Evolutionary conservation across 306 rosid species (phyloP).

Genomic region (Bauhinia variegata): DNA sequence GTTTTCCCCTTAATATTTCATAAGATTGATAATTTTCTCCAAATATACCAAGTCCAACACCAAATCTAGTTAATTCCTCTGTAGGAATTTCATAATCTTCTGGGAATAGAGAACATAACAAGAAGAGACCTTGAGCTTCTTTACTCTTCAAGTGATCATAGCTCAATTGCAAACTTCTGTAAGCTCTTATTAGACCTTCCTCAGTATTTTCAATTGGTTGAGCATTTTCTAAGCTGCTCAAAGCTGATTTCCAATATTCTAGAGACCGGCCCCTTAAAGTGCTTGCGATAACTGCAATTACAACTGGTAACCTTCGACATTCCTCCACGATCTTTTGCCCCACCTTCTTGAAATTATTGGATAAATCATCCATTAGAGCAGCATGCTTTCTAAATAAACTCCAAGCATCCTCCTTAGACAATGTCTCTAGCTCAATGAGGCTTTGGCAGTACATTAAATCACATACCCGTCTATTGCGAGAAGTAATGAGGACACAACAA

Average conservation of each 20-base stretch:
- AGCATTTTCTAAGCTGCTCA: not conserved
- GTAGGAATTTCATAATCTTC: conserved; percentile 22
- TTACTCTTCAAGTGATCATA: not conserved
- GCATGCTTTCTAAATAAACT: conserved; percentile 2
- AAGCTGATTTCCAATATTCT: not conserved
- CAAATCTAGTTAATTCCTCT: conserved; percentile 9
- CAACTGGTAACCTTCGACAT: conserved; percentile 34
- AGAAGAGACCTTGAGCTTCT: not conserved
- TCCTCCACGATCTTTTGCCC: not conserved
- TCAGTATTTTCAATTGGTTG: not conserved
- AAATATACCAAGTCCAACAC: not conserved
- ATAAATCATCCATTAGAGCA: not conserved
- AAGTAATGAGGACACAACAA: conserved; percentile 13
- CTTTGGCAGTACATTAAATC: not conserved
- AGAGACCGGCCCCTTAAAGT: not conserved
- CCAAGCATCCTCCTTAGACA: conserved; percentile 7
- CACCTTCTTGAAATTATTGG: not conserved
- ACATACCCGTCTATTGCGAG: not conserved
- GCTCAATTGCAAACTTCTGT: conserved; percentile 11
- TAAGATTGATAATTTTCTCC: not conserved
- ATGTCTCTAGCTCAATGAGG: not conserved
- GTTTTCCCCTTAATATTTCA: not conserved
- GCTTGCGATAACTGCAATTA: not conserved
- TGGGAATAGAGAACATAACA: conserved; percentile 31
- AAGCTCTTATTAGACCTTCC: not conserved